phyloP scores from a whole-genome alignment of 2,329 filamentous ascomycete genomes.

The Helicocarpus griseus region DNA sequence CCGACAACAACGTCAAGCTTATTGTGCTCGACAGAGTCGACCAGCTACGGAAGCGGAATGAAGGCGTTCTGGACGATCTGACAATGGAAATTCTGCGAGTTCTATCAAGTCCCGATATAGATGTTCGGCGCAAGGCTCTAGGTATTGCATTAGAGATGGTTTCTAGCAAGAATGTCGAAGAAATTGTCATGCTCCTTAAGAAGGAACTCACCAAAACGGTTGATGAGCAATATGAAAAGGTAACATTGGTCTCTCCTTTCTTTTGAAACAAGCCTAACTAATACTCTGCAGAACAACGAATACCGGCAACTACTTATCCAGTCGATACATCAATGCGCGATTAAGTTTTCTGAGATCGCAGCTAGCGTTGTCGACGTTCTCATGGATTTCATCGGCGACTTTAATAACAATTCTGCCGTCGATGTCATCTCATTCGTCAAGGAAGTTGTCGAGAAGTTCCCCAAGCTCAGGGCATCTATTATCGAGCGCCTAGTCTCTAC shows the following conservation, averaged over 20 bases:
- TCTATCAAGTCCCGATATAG: conserved; percentile 88
- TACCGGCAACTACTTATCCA: conserved; percentile 93
- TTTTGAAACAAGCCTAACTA: neutral
- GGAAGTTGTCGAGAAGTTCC: conserved; percentile 97
- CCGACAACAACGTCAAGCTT: conserved; percentile 98
- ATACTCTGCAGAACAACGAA: conserved; percentile 58
- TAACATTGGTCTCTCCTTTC: conserved; percentile 16
- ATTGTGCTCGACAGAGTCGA: conserved; percentile 94
- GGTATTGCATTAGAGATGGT: conserved; percentile 93
- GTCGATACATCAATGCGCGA: conserved; percentile 95
- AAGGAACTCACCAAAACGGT: conserved; percentile 97
- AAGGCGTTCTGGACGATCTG: conserved; percentile 83
- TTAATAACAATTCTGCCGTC: conserved; percentile 92
- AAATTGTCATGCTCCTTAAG: conserved; percentile 90
- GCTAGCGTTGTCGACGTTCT: conserved; percentile 91
- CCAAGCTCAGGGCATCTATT: conserved; percentile 75
- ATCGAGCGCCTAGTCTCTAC: conserved; percentile 83
- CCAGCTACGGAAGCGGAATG: conserved; percentile 74
- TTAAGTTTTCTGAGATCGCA: conserved; percentile 97
- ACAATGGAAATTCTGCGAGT: conserved; percentile 96
- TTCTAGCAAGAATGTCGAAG: conserved; percentile 96
- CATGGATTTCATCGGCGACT: conserved; percentile 98
- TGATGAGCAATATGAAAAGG: conserved; percentile 95
- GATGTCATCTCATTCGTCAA: conserved; percentile 99
- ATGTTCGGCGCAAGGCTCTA: conserved; percentile 86